These are phyloP conservation scores for Rhodotorula diobovata DNA, from an alignment of 768 basidiomycete species.

Conservation along the genomic window DNA sequence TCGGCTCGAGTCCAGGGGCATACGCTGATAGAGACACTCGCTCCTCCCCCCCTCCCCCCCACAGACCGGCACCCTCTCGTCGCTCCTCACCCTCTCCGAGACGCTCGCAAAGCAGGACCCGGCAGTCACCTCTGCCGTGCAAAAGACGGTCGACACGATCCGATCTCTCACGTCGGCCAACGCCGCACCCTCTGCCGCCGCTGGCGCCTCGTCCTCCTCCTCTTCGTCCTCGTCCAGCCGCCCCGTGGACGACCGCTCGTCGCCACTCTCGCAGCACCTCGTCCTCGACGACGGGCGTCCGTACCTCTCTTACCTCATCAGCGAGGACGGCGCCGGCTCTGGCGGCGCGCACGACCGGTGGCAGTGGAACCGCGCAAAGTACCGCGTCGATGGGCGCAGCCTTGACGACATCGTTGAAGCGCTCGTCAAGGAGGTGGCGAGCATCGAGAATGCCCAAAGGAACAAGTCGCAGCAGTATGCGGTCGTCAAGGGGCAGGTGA, in stretches of 20 bases:
- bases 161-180: slow-evolving; percentile 58
- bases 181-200: slow-evolving; percentile 7
- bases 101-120: slow-evolving; percentile 85
- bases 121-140: slow-evolving; percentile 78
- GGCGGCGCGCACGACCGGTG: slow-evolving; percentile 62
- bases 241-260: slow-evolving; percentile 8
- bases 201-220: slow-evolving; percentile 10
- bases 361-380: slow-evolving; percentile 92
- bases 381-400: slow-evolving; percentile 67
- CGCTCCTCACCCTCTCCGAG: slow-evolving; percentile 81
- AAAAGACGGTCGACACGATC: slow-evolving; percentile 89
- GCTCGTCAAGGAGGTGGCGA: slow-evolving; percentile 85
- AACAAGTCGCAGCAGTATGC: slow-evolving; percentile 86
- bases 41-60: not conserved
- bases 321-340: slow-evolving; percentile 57
- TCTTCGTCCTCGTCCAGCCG: slow-evolving; percentile 3
- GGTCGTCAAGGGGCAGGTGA: slow-evolving; percentile 83
- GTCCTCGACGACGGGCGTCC: slow-evolving; percentile 42
- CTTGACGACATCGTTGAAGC: slow-evolving; percentile 78
- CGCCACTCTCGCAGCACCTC: slow-evolving; percentile 35
- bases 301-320: slow-evolving; percentile 47
- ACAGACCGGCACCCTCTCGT: slow-evolving; percentile 89
- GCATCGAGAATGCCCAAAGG: slow-evolving; percentile 92
- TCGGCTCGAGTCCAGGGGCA: no score
- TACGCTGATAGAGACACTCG: not conserved